Evolutionary conservation across 2,329 filamentous ascomycete genomes (phyloP), one percentile per base, ranked within the genome.

Genomic region (Neonectria neomacrospora): DNA sequence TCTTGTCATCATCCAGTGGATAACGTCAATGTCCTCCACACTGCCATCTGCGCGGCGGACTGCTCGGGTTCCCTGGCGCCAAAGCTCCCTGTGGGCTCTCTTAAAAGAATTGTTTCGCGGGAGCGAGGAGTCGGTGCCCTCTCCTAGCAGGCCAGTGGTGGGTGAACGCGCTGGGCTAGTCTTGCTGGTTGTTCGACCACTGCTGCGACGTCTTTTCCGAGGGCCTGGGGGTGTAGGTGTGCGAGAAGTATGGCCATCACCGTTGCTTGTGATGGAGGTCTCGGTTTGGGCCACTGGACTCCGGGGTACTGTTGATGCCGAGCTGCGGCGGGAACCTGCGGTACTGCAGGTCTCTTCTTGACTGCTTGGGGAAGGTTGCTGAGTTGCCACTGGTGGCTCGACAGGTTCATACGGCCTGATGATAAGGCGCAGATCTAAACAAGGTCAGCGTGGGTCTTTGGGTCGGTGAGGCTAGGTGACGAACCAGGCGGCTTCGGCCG

Each of bases 1-100:
- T 52, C 65, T 64, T 3, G 68, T 68, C 65, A 73, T 48, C 20
- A 72, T 54, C 50, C 68, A 63, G n/a, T 53, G 48, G 44, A 68
- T 62, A 39, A 73, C 67, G 10, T 74, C 70, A 10, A 60, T 44
- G 5, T 53, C 57, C 2, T 66, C 51, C 2, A 73, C 63, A 18
- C 30, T 56, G 7, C 71, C 71, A 30, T 69, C 63, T 1, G 52
- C 20, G 7, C 45, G 53, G n/a, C 64, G 62, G 18, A 68, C 68
- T 14, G 54, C 56, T 5, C 50, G 44, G 11, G 70, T 67, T 16
- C 60, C 68, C 28, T 67, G 26, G 2, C 50, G 69, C 71, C 71
- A 73, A n/a, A 73, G 53, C 1, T 62, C 54, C 9, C 66, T 26
- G 1, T 22, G 48, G 14, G 23, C 18, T 5, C 59, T 63, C 14